phyloP scores from a whole-genome alignment of 176 grass and related monocot genomes.

The Saccharum officinarum region DNA sequence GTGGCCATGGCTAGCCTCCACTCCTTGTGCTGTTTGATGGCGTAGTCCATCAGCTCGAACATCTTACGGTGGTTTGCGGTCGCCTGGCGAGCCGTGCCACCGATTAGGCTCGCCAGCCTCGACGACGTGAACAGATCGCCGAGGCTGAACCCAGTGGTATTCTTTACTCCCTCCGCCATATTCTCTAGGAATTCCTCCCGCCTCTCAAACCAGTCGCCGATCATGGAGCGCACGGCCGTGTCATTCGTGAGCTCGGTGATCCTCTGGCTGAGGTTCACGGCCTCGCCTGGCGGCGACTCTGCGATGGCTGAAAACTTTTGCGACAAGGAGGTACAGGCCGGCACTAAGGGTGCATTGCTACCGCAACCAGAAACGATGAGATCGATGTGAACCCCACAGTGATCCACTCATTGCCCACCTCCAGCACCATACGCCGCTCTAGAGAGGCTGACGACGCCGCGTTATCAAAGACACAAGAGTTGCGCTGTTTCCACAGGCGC shows the following conservation, averaged over 20 bases:
- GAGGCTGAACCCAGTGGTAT: conserved; percentile 24
- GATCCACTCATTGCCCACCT: too few relatives aligned
- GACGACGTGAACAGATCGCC: conserved; percentile 43
- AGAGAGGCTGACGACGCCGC: too few relatives aligned
- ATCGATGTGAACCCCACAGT: too few relatives aligned
- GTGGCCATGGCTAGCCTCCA: background rate
- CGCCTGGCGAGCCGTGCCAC: background rate
- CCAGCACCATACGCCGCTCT: too few relatives aligned
- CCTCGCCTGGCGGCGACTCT: background rate
- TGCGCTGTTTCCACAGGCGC: too few relatives aligned
- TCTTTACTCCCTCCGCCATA: background rate
- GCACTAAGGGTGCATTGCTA: too few relatives aligned
- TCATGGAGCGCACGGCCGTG: conserved; percentile 19
- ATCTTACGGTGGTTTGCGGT: conserved; percentile 3
- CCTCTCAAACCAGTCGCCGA: conserved; percentile 27
- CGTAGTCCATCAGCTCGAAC: conserved; percentile 34
- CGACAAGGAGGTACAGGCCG: too few relatives aligned
- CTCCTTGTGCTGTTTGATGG: conserved; percentile 36
- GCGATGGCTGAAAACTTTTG: background rate
- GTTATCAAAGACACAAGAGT: too few relatives aligned
- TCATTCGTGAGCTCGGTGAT: conserved; percentile 10
- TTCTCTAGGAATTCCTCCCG: background rate
- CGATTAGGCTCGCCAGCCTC: conserved; percentile 4
- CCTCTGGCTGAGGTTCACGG: conserved; percentile 34
- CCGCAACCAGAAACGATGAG: too few relatives aligned